Percentiles rank a stretch among this genome's conserved stretches.
Conservation (phyloP, 148 eudicot genomes). For the Limonium bicolor region DNA sequence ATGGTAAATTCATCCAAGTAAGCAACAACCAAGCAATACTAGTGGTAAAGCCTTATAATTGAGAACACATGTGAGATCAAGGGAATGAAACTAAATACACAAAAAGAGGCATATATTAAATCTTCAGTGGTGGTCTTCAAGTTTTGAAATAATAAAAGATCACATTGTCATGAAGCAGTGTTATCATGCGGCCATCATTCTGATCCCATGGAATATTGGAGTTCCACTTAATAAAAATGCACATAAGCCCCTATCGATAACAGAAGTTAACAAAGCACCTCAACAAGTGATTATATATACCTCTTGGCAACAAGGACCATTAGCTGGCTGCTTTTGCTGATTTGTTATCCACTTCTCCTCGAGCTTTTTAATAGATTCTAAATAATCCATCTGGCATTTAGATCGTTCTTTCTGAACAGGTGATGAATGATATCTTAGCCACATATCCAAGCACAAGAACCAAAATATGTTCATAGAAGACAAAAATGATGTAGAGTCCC, state of each 20-base stretch:
- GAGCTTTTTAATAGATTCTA: conserved; percentile 85
- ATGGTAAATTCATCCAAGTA: conserved; percentile 1
- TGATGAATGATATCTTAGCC: conserved; percentile 1
- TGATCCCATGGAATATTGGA: no score
- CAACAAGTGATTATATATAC: no score
- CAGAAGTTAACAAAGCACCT: no score
- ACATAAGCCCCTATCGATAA: no score
- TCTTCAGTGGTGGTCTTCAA: neutral
- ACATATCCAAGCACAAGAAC: neutral
- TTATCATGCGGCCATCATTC: neutral
- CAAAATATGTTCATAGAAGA: neutral
- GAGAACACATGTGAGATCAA: neutral
- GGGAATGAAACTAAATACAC: neutral
- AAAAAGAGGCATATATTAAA: neutral
- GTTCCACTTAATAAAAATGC: no score
- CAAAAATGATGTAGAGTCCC: neutral
- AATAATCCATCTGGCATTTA: conserved; percentile 94
- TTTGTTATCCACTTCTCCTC: conserved; percentile 79
- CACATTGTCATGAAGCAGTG: neutral
- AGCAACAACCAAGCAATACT: neutral
- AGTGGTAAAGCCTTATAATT: neutral
- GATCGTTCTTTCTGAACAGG: conserved; percentile 87
- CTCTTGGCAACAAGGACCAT: no score
- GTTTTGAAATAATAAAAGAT: neutral
- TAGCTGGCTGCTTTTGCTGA: conserved; percentile 42